A percentile compares a stretch with the other conserved stretches of the same genome.
Conservation (phyloP, 257 asterid genomes). For the Plectranthus barbatus region DNA sequence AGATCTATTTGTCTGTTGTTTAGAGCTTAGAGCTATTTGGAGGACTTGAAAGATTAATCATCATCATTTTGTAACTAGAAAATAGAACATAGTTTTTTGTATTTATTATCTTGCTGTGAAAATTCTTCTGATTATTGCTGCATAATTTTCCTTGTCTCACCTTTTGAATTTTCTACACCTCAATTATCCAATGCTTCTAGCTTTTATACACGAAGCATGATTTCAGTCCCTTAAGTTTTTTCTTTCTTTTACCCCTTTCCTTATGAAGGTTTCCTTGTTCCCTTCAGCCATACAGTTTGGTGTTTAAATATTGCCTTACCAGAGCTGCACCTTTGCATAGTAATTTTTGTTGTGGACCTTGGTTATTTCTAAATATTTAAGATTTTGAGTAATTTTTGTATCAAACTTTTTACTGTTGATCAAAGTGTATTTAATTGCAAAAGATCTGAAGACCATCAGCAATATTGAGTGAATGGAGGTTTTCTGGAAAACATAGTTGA, state of each 20-base stretch:
- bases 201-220: neutral
- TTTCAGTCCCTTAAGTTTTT: neutral
- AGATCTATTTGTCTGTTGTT: neutral
- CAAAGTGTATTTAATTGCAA: too few species aligned
- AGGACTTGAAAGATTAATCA: neutral
- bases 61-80: neutral
- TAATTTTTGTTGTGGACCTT: neutral
- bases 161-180: neutral
- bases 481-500: too few species aligned
- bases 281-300: neutral
- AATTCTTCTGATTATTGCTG: neutral
- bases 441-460: too few species aligned
- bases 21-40: neutral
- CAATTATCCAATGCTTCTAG: neutral
- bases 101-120: neutral
- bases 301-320: neutral
- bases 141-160: neutral
- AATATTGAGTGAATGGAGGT: too few species aligned
- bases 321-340: neutral
- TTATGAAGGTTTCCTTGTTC: neutral
- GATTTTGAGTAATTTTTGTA: too few species aligned
- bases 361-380: neutral
- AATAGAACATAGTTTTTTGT: neutral
- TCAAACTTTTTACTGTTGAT: too few species aligned
- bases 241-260: too few species aligned